A percentile compares a stretch with the other conserved stretches of the same genome.
These are phyloP conservation scores for Wallacemonas collosoma DNA, from an alignment of 208 protist genomes.

Conservation along the genomic window DNA sequence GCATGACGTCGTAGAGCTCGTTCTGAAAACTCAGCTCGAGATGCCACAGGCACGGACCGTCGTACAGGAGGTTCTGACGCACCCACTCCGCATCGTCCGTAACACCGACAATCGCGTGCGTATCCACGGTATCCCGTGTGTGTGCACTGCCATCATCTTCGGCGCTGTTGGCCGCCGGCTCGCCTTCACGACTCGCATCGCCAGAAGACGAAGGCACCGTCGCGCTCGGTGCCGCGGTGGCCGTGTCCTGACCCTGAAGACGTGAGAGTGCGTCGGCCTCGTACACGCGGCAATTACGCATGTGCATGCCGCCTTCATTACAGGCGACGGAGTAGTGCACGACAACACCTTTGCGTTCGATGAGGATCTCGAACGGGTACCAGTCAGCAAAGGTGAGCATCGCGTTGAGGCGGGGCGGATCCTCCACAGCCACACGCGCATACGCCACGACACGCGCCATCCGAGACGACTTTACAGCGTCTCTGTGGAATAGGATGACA, in stretches of 20 bases:
- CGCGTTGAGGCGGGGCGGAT: conserved; percentile 65
- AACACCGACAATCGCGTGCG: conserved; percentile 25
- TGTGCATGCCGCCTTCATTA: conserved; percentile 84
- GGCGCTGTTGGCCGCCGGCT: not conserved
- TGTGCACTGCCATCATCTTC: not conserved
- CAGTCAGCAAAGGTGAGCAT: conserved; percentile 77
- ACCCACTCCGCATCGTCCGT: conserved; percentile 55
- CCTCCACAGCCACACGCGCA: conserved; percentile 50
- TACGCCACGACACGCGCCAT: conserved; percentile 62
- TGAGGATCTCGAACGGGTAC: conserved; percentile 71
- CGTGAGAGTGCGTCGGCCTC: conserved; percentile 11
- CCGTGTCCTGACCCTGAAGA: not conserved
- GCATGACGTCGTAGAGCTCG: conserved; percentile 87
- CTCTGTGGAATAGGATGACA: conserved; percentile 47
- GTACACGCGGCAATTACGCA: conserved; percentile 88
- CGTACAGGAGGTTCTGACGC: conserved; percentile 75
- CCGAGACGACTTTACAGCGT: conserved; percentile 34
- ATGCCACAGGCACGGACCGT: conserved; percentile 84
- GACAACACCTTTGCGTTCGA: conserved; percentile 74
- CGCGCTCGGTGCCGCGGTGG: not conserved
- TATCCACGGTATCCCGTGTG: conserved; percentile 19
- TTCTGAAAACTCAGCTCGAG: conserved; percentile 82
- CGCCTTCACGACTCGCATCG: not conserved
- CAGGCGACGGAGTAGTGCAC: conserved; percentile 77
- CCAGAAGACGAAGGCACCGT: not conserved